Conservation (phyloP, 2,329 filamentous ascomycete species). For the Botrytis porri region DNA sequence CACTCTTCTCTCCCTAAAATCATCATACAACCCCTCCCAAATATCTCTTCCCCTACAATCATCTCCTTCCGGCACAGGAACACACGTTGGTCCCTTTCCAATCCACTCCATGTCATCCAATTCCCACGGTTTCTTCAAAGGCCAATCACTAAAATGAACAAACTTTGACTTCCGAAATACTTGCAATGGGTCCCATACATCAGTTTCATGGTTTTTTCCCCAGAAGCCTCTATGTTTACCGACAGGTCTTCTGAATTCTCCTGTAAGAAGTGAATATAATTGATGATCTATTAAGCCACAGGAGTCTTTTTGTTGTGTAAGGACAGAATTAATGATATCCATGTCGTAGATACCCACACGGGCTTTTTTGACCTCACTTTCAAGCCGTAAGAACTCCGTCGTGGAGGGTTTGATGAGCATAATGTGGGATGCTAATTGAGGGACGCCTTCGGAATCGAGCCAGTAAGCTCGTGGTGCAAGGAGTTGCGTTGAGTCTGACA, state of each 20-base stretch:
- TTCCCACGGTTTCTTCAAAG: conserved; percentile 58
- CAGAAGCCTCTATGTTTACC: conserved; percentile 50
- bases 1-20: conserved; percentile 30
- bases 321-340: conserved; percentile 48
- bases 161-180: conserved; percentile 51
- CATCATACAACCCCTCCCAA: conserved; percentile 32
- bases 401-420: conserved; percentile 56
- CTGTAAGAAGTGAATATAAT: conserved; percentile 52
- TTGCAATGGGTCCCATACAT: conserved; percentile 50
- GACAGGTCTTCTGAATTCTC: conserved; percentile 50
- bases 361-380: conserved; percentile 30
- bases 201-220: conserved; percentile 39
- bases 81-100: conserved; percentile 27
- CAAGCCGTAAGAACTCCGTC: conserved; percentile 45
- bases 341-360: conserved; percentile 49
- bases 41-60: conserved; percentile 32
- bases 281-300: conserved; percentile 54
- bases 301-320: conserved; percentile 38
- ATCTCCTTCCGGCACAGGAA: conserved; percentile 18
- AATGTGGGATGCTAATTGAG: conserved; percentile 51
- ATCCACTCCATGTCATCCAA: conserved; percentile 20
- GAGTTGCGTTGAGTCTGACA: conserved; percentile 44
- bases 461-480: conserved; percentile 60
- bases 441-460: conserved; percentile 44
- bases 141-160: conserved; percentile 60